These are phyloP conservation scores for Naganishia vaughanmartiniae DNA, from an alignment of 768 basidiomycete genomes.

Conservation along the genomic window DNA sequence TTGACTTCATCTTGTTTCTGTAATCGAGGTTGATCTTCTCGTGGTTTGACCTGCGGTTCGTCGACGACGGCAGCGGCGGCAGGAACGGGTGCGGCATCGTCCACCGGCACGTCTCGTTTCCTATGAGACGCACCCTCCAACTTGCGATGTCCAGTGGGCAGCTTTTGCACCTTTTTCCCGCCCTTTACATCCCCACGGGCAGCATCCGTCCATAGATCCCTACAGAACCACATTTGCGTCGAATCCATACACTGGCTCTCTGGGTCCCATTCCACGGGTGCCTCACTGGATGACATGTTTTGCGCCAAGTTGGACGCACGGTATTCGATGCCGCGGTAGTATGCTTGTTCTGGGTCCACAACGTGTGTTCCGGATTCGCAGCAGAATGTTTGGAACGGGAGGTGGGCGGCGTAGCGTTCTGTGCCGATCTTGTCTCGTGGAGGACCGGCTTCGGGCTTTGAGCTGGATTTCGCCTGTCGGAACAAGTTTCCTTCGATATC, in stretches of 20 bases:
- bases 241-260: slow-evolving; percentile 91
- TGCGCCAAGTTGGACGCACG: slow-evolving; percentile 77
- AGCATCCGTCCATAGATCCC: slow-evolving; percentile 90
- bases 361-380: slow-evolving; percentile 98
- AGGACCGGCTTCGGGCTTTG: slow-evolving; percentile 83
- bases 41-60: slow-evolving; percentile 18
- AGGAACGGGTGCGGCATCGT: slow-evolving; percentile 25
- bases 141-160: slow-evolving; percentile 31
- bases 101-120: slow-evolving; percentile 38
- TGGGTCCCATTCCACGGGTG: slow-evolving; percentile 64
- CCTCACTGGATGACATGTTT: slow-evolving; percentile 63
- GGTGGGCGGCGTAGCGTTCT: slow-evolving; percentile 78
- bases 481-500: slow-evolving; percentile 98
- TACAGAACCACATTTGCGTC: slow-evolving; percentile 95
- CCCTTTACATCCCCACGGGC: slow-evolving; percentile 65
- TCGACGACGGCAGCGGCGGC: slow-evolving; percentile 23
- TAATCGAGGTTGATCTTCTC: slow-evolving; percentile 14
- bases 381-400: slow-evolving; percentile 98
- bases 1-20: slow-evolving; percentile 27
- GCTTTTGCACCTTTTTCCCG: slow-evolving; percentile 42
- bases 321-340: slow-evolving; percentile 85
- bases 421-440: slow-evolving; percentile 82
- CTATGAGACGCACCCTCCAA: slow-evolving; percentile 29
- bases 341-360: slow-evolving; percentile 90
- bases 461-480: slow-evolving; percentile 90